Conservation (phyloP, 192 early-diverging fungal species). For the Coemansia sp. region DNA sequence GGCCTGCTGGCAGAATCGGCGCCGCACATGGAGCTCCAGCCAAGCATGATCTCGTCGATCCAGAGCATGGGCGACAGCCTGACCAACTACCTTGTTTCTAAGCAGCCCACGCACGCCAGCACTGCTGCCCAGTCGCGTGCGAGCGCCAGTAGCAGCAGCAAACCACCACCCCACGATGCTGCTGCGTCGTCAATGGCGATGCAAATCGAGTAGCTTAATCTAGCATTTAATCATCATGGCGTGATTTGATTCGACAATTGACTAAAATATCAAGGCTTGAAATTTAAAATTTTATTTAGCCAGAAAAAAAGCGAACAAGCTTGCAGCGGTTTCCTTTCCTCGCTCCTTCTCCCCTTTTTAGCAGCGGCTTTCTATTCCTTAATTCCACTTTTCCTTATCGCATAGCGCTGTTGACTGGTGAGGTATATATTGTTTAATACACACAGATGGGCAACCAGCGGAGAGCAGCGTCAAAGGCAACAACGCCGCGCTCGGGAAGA, state of each 20-base stretch:
- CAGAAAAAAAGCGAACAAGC: neutral
- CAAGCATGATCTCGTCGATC: constrained; percentile 16
- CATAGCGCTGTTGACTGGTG: neutral
- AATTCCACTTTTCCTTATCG: neutral
- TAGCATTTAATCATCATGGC: neutral
- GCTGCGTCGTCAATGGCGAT: neutral
- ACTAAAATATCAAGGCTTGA: neutral
- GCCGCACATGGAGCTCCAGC: constrained; percentile 2
- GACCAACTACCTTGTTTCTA: constrained; percentile 38
- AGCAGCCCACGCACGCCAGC: constrained; percentile 3
- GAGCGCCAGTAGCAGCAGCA: constrained; percentile 1
- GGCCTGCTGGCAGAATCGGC: constrained; percentile 40
- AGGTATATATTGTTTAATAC: neutral
- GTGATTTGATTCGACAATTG: neutral
- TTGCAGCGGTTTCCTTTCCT: neutral
- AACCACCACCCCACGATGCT: neutral
- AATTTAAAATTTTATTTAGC: neutral
- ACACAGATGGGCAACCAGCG: constrained; percentile 22
- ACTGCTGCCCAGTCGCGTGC: constrained; percentile 9
- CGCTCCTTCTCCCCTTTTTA: neutral
- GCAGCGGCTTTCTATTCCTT: neutral
- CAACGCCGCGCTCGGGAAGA: constrained; percentile 12
- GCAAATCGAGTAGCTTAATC: neutral
- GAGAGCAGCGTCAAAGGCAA: constrained; percentile 19
- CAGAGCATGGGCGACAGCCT: constrained; percentile 17